These are phyloP conservation scores for Odonthalia washingtoniensis DNA, from an alignment of 31 red algal species.

Conservation along the genomic window DNA sequence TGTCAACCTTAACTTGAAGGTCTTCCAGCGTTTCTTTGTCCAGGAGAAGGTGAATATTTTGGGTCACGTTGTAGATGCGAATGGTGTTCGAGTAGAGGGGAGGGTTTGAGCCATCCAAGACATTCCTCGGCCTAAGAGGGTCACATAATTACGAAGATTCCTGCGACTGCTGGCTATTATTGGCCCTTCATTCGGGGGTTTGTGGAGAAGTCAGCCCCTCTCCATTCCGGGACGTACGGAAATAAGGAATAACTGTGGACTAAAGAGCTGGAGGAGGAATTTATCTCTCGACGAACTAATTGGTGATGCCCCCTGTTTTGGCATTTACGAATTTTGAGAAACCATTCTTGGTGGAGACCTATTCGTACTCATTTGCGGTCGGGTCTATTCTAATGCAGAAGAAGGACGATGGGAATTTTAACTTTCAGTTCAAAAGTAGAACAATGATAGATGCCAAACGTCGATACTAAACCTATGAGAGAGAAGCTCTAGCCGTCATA, in stretches of 20 bases:
- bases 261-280: background rate
- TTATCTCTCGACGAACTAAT: background rate
- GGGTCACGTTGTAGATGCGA: constrained; percentile 19
- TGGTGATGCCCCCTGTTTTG: background rate
- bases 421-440: background rate
- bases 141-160: constrained; percentile 38
- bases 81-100: constrained; percentile 22
- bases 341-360: constrained; percentile 7
- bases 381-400: background rate
- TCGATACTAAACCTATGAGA: background rate
- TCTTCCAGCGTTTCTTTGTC: constrained; percentile 17
- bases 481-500: background rate
- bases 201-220: background rate
- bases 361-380: background rate
- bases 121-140: background rate
- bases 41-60: constrained; percentile 18
- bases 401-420: constrained; percentile 5
- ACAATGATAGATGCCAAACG: constrained; percentile 8
- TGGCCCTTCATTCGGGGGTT: constrained; percentile 24
- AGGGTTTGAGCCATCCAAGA: constrained; percentile 3
- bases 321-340: too few relatives aligned
- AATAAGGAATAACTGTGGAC: too few relatives aligned
- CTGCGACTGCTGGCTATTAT: constrained; percentile 30
- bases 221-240: constrained; percentile 23
- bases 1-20: constrained; percentile 27